Percentiles rank a stretch among this genome's conserved stretches.
phyloP scores from a whole-genome alignment of 2,329 filamentous ascomycete species.

The Malbranchea cinnamomea region DNA sequence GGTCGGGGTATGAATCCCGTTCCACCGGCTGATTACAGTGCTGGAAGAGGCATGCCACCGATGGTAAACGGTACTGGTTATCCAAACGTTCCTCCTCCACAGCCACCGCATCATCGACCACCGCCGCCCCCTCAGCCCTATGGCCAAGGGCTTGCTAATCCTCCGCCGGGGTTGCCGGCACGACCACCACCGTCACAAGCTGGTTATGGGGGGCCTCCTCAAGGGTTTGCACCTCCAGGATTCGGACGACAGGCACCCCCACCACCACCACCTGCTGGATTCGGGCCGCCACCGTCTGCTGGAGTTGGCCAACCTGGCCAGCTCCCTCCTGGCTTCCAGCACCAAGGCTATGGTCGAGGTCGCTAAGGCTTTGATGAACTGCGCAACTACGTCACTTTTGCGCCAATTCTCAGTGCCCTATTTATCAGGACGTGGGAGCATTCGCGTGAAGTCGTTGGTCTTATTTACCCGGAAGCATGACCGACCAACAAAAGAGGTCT shows the following conservation, averaged over 20 bases:
- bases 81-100: slow-evolving; percentile 28
- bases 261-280: slow-evolving; percentile 36
- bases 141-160: slow-evolving; percentile 29
- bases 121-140: slow-evolving; percentile 27
- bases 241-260: slow-evolving; percentile 25
- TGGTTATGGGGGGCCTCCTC: slow-evolving; percentile 50
- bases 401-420: too few relatives aligned
- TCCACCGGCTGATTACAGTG: slow-evolving; percentile 17
- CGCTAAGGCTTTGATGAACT: slow-evolving; percentile 16
- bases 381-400: background rate
- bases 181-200: slow-evolving; percentile 54
- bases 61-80: slow-evolving; percentile 25
- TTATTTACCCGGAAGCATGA: too few relatives aligned
- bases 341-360: slow-evolving; percentile 22
- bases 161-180: slow-evolving; percentile 44
- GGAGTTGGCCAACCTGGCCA: slow-evolving; percentile 16
- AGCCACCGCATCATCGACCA: slow-evolving; percentile 39
- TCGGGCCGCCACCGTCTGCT: slow-evolving; percentile 21
- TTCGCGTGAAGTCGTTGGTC: too few relatives aligned
- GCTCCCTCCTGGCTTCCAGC: slow-evolving; percentile 30
- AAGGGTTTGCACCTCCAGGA: slow-evolving; percentile 24
- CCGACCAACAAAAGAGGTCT: too few relatives aligned
- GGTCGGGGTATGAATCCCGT: slow-evolving; percentile 17
- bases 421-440: slow-evolving; percentile 2
- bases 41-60: slow-evolving; percentile 24